Evolutionary conservation across 2,329 filamentous ascomycete genomes (phyloP).

Genomic region (Helotiales sp.): DNA sequence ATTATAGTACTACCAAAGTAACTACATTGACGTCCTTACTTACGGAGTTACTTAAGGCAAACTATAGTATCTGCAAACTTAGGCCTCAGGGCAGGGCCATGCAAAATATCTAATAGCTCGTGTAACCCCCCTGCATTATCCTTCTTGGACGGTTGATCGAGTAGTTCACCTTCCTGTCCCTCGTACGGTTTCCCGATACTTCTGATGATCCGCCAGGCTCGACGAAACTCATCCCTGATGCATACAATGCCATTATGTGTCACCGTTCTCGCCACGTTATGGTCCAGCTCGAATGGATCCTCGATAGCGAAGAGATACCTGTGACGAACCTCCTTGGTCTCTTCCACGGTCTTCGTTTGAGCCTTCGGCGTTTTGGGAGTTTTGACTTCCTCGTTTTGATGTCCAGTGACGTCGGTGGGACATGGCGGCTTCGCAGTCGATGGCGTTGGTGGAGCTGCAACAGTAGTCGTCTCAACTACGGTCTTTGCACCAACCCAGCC

Average conservation of each 20-base stretch:
- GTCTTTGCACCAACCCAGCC: slow-evolving; percentile 86
- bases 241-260: slow-evolving; percentile 79
- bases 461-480: slow-evolving; percentile 52
- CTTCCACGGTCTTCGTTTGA: slow-evolving; percentile 26
- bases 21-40: too few relatives aligned
- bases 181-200: slow-evolving; percentile 43
- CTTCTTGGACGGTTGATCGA: slow-evolving; percentile 21
- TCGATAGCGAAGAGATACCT: slow-evolving; percentile 88
- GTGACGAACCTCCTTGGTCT: slow-evolving; percentile 68
- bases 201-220: slow-evolving; percentile 72
- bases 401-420: neutral
- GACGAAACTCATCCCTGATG: slow-evolving; percentile 81
- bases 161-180: slow-evolving; percentile 23
- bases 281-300: slow-evolving; percentile 84
- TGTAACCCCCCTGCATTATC: slow-evolving; percentile 17
- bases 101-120: slow-evolving; percentile 28
- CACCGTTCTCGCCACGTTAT: slow-evolving; percentile 87
- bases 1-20: too few relatives aligned
- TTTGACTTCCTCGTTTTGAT: slow-evolving; percentile 8
- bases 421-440: slow-evolving; percentile 6
- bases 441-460: slow-evolving; percentile 32
- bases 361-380: slow-evolving; percentile 15
- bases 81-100: slow-evolving; percentile 20
- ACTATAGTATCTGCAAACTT: too few relatives aligned
- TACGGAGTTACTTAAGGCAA: too few relatives aligned